phyloP scores from a whole-genome alignment of 2,329 filamentous ascomycete genomes.

The Cladosporium sp. region DNA sequence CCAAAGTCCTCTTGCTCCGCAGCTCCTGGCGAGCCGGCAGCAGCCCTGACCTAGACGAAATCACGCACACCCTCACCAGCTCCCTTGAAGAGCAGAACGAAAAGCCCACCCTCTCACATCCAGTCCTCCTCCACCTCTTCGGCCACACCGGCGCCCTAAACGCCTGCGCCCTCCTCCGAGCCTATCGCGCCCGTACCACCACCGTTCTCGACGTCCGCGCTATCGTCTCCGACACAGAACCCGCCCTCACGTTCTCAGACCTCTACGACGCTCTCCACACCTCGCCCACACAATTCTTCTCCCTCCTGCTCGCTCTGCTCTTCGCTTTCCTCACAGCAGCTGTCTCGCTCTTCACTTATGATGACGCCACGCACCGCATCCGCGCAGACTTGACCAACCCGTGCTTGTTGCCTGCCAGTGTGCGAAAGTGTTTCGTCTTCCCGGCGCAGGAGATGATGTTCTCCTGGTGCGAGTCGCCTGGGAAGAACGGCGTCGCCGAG shows the following conservation, averaged over 20 bases:
- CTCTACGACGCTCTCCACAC: constrained; percentile 9
- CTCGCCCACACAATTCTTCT: constrained; percentile 15
- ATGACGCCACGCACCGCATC: constrained; percentile 13
- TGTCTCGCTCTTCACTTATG: constrained; percentile 17
- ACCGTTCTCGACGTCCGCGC: constrained; percentile 19
- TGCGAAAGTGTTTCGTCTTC: constrained; percentile 26
- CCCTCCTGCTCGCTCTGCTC: constrained; percentile 16
- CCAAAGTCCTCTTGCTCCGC: constrained; percentile 22
- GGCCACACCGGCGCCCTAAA: constrained; percentile 22
- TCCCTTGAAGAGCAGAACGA: constrained; percentile 2
- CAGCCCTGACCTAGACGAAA: constrained; percentile 6
- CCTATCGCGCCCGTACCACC: constrained; percentile 23
- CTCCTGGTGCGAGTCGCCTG: constrained; percentile 21
- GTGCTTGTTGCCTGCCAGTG: constrained; percentile 17
- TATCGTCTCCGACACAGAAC: constrained; percentile 24
- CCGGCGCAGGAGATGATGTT: constrained; percentile 27
- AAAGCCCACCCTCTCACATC: not conserved
- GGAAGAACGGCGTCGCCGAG: constrained; percentile 9
- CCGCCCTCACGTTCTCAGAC: constrained; percentile 6
- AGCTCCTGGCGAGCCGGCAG: constrained; percentile 5
- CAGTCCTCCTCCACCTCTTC: constrained; percentile 26
- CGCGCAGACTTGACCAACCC: constrained; percentile 22
- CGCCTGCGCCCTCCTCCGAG: constrained; percentile 22
- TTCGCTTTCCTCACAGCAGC: constrained; percentile 13
- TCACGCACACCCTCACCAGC: constrained; percentile 13